Evolutionary conservation across 768 basidiomycete genomes (phyloP).

Genomic region (Pholiota conissans): DNA sequence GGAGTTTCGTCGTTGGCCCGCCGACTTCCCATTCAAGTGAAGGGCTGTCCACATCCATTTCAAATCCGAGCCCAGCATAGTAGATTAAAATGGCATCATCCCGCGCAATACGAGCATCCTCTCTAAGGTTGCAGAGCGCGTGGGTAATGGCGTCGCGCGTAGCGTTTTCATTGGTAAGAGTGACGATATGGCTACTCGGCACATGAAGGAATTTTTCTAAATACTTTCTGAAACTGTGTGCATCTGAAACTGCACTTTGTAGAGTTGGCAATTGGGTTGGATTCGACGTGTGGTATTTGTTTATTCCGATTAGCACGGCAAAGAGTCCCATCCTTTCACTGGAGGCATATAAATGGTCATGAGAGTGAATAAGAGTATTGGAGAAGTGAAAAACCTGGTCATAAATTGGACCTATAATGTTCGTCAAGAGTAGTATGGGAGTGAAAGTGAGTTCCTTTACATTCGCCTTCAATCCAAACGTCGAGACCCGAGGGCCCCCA

Average conservation of each 20-base stretch:
- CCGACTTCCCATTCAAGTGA: slow-evolving; percentile 47
- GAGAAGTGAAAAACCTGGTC: too few species aligned
- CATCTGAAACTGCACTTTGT: slow-evolving; percentile 10
- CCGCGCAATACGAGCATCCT: slow-evolving; percentile 47
- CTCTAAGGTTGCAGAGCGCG: slow-evolving; percentile 51
- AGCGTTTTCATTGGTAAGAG: slow-evolving; percentile 53
- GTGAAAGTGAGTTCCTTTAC: too few species aligned
- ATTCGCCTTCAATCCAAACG: too few species aligned
- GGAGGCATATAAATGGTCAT: too few species aligned
- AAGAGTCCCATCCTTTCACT: too few species aligned
- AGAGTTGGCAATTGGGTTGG: background rate
- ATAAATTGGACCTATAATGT: too few species aligned
- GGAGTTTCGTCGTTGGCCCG: slow-evolving; percentile 27
- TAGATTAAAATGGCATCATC: slow-evolving; percentile 63
- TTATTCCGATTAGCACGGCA: too few species aligned
- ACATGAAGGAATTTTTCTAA: slow-evolving; percentile 4
- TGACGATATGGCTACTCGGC: slow-evolving; percentile 30
- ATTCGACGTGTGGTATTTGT: slow-evolving; percentile 2
- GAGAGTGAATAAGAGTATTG: too few species aligned
- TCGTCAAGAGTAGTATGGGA: too few species aligned
- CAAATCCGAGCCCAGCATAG: slow-evolving; percentile 65
- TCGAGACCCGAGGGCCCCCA: too few species aligned
- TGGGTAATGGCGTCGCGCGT: slow-evolving; percentile 50
- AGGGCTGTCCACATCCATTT: slow-evolving; percentile 39
- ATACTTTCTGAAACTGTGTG: background rate